These are phyloP conservation scores for Aspergillus neotritici DNA, from an alignment of 2,329 filamentous ascomycete genomes.

Conservation along the genomic window DNA sequence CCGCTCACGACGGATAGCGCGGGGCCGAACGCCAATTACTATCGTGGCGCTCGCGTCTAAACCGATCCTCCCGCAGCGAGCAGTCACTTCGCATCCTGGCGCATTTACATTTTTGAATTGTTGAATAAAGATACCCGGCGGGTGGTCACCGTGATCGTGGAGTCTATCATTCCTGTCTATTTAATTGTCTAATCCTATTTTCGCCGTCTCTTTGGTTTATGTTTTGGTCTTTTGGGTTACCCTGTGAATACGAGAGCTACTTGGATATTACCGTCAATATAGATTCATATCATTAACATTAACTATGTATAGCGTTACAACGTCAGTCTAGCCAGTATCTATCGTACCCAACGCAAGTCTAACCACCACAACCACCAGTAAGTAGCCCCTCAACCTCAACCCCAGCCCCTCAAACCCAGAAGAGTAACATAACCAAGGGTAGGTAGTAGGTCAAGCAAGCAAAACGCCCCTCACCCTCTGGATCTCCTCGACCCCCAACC, in stretches of 20 bases:
- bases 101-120: no score
- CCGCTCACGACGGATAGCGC: conserved; percentile 35
- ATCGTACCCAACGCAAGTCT: not conserved
- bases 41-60: conserved; percentile 26
- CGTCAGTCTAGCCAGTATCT: not conserved
- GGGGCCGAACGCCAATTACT: conserved; percentile 28
- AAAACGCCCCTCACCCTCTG: conserved; percentile 27
- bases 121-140: no score
- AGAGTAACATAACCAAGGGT: conserved; percentile 1
- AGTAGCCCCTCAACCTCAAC: no score
- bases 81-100: no score
- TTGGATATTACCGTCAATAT: conserved; percentile 1
- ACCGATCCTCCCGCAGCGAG: not conserved
- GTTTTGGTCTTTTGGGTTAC: no score
- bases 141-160: no score
- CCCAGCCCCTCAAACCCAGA: conserved; percentile 1
- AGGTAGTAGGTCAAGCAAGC: conserved; percentile 15
- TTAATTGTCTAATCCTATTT: no score
- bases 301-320: not conserved
- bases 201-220: no score
- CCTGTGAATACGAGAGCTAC: not conserved
- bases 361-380: conserved; percentile 1
- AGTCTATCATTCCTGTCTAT: no score
- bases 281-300: conserved; percentile 4
- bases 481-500: conserved; percentile 56